Percentiles rank a stretch among this genome's conserved stretches.
phyloP scores from a whole-genome alignment of 495 filamentous ascomycete genomes.

The Aspergillus cristatus region DNA sequence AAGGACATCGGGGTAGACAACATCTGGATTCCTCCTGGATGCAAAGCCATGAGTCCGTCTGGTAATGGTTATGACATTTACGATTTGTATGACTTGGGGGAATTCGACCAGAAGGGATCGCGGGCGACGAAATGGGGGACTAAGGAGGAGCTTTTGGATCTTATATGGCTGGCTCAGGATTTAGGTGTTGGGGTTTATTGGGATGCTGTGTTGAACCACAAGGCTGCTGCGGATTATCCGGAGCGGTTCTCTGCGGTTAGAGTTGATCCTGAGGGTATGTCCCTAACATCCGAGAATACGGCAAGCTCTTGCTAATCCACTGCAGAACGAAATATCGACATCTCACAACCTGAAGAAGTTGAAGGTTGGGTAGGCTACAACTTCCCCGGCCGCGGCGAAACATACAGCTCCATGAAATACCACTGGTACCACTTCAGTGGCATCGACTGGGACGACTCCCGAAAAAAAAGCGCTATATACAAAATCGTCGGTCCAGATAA shows the following conservation, averaged over 20 bases:
- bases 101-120: constrained; percentile 64
- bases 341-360: constrained; percentile 54
- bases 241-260: constrained; percentile 53
- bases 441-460: constrained; percentile 56
- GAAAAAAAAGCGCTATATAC: constrained; percentile 54
- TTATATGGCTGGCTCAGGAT: constrained; percentile 42
- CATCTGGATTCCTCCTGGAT: constrained; percentile 67
- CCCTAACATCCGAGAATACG: not conserved
- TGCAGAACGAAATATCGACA: constrained; percentile 44
- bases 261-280: constrained; percentile 46
- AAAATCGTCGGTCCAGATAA: constrained; percentile 55
- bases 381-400: constrained; percentile 50
- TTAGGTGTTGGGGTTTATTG: constrained; percentile 53
- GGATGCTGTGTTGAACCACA: constrained; percentile 73
- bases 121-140: constrained; percentile 65
- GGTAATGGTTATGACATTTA: constrained; percentile 75
- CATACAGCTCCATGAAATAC: constrained; percentile 55
- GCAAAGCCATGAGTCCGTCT: constrained; percentile 53
- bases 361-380: constrained; percentile 60
- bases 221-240: constrained; percentile 56
- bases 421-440: constrained; percentile 64
- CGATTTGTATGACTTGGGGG: constrained; percentile 66
- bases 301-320: not conserved
- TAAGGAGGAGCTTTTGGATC: constrained; percentile 49
- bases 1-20: constrained; percentile 54